Base-by-base conservation (phyloP, 495 filamentous ascomycete genomes). In the Cercophora newfieldiana region DNA sequence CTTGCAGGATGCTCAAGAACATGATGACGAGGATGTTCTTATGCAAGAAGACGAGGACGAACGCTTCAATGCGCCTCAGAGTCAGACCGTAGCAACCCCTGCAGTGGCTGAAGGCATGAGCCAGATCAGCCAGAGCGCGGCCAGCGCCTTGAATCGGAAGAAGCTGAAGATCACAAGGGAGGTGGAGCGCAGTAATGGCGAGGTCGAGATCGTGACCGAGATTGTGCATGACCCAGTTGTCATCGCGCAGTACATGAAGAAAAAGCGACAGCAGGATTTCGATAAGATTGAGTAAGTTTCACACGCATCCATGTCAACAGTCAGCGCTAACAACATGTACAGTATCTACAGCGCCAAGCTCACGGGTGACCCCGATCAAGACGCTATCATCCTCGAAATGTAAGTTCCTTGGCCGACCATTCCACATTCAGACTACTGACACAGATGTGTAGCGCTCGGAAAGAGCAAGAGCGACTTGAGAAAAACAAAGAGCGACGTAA, bases 401-500 rank as follows among this genome's bases (percentile, higher is more conserved):
- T 78, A 71, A 48, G 76, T 68, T 33, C 4, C 2, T 6, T 7
- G 16, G n/a, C 19, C 24, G 19, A 59, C 7, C 4, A n/a, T 21
- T 8, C 5, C 21, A 26, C 28, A 59, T 25, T 18, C n/a, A n/a
- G 57, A 29, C 21, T n/a, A 54, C 64, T 65, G 28, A 68, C 64
- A 44, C 37, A 44, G 37, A 44, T 16, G 18, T 16, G 19, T 54
- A 93, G 91, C 31, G 80, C 97, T 60, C 81, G 89, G 66, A 83
- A 84, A 63, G 95, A 99, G 75, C 82, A 94, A 30, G 86, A 84
- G 48, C 90, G 95, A 57, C 83, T 99, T 5, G 83, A 93, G 68
- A 88, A 91, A 68, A 99, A 99, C 79, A 91, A 91, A 72, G 94
- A 97, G 63, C 91, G 95, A 51, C 89, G 92, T 51, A 86, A 92